Base-by-base conservation (phyloP, 495 filamentous ascomycete species). In the Parachaetomium inaequale region DNA sequence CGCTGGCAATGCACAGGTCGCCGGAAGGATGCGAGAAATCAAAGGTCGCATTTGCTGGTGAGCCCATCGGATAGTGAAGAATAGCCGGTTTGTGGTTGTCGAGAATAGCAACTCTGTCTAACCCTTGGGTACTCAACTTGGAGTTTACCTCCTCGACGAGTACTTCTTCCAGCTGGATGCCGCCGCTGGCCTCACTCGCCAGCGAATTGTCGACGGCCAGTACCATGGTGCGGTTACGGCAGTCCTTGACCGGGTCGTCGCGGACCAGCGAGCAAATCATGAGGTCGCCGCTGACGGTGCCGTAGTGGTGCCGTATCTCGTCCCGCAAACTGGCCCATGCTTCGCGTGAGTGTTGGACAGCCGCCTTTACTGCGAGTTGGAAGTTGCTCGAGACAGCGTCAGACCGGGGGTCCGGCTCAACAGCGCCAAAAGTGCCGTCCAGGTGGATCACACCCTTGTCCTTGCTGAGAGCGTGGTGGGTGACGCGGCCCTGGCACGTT, bases 241-340 rank as follows among this genome's bases (percentile, higher is more conserved):
- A 71, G 32, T 63, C 61, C 17, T 55, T 65, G 34, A 67, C 55
- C 7, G 69, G 69, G 50, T 69, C 55, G 26, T 71, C 69, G n/a
- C 67, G 60, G 17, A 71, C 55, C 17, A 71, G 38, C 5, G 67
- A 59, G 43, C 69, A 71, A 19, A 70, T 67, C 62, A 71, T 69
- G 11, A 71, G 57, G 29, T 69, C 63, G 25, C 67, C 67, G n/a
- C 52, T 47, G 4, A 61, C 49, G 2, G 11, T 14, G n/a, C 67
- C 69, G 25, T 67, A 70, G n/a, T 40, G 14, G 1, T 61, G 26
- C 7, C 58, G 53, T 11, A 71, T 32, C 34, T 64, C 62, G 19
- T 63, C 54, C 3, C 59, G 56, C 26, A 71, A 46, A 11, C 40
- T 36, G 14, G 36, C 40, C 68, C 68, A 71, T 3, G 51, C 42